Percentiles rank a stretch among this genome's conserved stretches.
Evolutionary conservation across 345 rosid species (phyloP).

Genomic region (Citrus maxima): DNA sequence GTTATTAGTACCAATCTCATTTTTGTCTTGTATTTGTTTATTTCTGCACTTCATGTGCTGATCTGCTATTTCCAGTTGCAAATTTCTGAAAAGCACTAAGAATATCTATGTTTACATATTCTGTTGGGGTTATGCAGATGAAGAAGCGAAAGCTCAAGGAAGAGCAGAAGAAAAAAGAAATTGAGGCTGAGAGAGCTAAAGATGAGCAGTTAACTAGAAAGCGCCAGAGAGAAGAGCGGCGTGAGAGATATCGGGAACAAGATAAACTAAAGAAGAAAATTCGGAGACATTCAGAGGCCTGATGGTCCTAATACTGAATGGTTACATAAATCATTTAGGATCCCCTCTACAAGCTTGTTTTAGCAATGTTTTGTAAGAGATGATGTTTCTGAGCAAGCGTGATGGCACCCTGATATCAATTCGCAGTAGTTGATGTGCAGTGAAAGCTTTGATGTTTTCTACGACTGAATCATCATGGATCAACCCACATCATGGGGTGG

Average conservation of each 20-base stretch:
- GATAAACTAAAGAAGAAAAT: slow-evolving; percentile 64
- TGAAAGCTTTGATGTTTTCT: not conserved
- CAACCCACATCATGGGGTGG: not conserved
- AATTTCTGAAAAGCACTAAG: not conserved
- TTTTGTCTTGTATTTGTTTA: too few species aligned
- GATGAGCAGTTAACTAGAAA: slow-evolving; percentile 57
- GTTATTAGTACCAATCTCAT: too few species aligned
- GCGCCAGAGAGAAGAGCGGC: slow-evolving; percentile 75
- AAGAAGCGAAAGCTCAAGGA: slow-evolving; percentile 61
- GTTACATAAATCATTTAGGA: not conserved
- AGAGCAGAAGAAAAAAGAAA: slow-evolving; percentile 51
- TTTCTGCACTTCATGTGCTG: too few species aligned
- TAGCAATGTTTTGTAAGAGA: not conserved
- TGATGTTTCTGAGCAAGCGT: not conserved
- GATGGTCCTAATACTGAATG: slow-evolving; percentile 1
- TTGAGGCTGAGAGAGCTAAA: slow-evolving; percentile 62
- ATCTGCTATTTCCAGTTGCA: not conserved
- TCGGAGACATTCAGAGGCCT: slow-evolving; percentile 27
- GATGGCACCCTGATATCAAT: not conserved
- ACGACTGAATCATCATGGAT: not conserved
- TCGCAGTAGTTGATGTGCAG: not conserved
- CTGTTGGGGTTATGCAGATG: slow-evolving; percentile 38
- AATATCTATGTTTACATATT: not conserved
- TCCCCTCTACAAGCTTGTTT: not conserved
- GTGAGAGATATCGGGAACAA: slow-evolving; percentile 64